Conservation (phyloP, 129 eudicot genomes). For the Flaveria brownii region DNA sequence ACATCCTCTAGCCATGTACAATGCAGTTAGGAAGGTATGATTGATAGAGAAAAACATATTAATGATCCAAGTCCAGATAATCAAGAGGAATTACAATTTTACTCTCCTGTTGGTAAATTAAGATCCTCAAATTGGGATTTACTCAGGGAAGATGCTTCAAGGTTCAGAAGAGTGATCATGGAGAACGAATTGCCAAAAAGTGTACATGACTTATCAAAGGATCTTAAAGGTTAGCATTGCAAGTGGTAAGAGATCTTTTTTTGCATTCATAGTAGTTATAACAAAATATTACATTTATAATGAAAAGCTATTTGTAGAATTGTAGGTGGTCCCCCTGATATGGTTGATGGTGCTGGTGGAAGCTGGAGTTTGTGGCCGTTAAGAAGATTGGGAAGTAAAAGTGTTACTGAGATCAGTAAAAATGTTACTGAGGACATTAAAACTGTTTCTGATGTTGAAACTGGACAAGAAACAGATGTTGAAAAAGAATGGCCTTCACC, state of each 20-base stretch:
- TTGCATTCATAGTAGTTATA: not conserved
- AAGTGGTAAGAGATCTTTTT: constrained; percentile 44
- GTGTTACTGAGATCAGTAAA: constrained; percentile 24
- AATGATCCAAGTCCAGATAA: constrained; percentile 27
- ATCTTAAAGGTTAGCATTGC: constrained; percentile 43
- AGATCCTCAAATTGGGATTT: constrained; percentile 41
- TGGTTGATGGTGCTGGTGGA: constrained; percentile 50
- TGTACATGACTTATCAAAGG: constrained; percentile 32
- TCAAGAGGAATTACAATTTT: constrained; percentile 35
- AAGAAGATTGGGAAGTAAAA: constrained; percentile 49
- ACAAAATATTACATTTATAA: not conserved
- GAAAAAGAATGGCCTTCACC: constrained; percentile 38
- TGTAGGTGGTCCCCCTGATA: constrained; percentile 45
- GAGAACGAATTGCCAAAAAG: constrained; percentile 28
- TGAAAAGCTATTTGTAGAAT: constrained; percentile 17
- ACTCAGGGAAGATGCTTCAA: constrained; percentile 35
- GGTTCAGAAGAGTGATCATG: constrained; percentile 22
- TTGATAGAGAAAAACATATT: too few species aligned
- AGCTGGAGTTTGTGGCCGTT: constrained; percentile 75
- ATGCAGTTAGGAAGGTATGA: too few species aligned
- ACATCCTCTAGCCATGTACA: too few species aligned
- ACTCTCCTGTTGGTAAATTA: constrained; percentile 45
- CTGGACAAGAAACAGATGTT: constrained; percentile 26
- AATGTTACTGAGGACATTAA: constrained; percentile 22
- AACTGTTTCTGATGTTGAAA: constrained; percentile 33